Evolutionary conservation across 2,329 filamentous ascomycete genomes (phyloP), one percentile per base, ranked within the genome.

Genomic region (Phoma sp.): DNA sequence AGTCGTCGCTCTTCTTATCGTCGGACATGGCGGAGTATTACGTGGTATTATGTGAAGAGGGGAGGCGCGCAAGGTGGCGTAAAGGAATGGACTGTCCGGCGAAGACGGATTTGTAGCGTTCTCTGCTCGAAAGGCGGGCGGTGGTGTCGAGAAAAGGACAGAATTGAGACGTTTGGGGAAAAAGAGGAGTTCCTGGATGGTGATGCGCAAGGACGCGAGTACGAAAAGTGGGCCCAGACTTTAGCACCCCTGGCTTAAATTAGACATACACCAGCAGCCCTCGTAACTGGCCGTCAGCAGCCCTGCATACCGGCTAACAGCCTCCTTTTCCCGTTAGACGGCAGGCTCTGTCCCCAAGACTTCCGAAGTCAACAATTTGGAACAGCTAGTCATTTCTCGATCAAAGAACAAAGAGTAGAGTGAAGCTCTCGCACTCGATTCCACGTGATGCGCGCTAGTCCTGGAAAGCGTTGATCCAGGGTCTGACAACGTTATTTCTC

Each of bases 1-100:
- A 91, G 73, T 95, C 90, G 71, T 84, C 83, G 73, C 90, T 89
- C 77, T 91, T 95, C 83, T 95, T 96, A 75, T 93, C 92, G 81
- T 95, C 90, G 70, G 88, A 83, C 92, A 96, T 96, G 62, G 68
- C 82, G 61, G 57, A 50, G 45, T 50, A 26, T 17, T 49, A 43
- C 37, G 47, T 51, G 50, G 47, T 50, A 26, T 17, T 49, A 43
- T 34, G 47, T 51, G 50, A 45, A 55, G 48, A 42, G 43, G 37
- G 23, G 49, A 36, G 37, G 30, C 46, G 46, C 40, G 46, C 36
- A 36, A 18, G 36, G 59, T 45, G 53, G 42, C 43, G 56, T 56
- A 53, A 57, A 56, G 36, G 61, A 65, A 45, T 43, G 56, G 51
- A 55, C 37, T 42, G 51, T 57, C 59, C 56, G 29, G 52, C 57